Percentiles rank a stretch among this genome's conserved stretches.
phyloP scores from a whole-genome alignment of 192 early-diverging fungal genomes.

The Entomortierella chlamydospora region DNA sequence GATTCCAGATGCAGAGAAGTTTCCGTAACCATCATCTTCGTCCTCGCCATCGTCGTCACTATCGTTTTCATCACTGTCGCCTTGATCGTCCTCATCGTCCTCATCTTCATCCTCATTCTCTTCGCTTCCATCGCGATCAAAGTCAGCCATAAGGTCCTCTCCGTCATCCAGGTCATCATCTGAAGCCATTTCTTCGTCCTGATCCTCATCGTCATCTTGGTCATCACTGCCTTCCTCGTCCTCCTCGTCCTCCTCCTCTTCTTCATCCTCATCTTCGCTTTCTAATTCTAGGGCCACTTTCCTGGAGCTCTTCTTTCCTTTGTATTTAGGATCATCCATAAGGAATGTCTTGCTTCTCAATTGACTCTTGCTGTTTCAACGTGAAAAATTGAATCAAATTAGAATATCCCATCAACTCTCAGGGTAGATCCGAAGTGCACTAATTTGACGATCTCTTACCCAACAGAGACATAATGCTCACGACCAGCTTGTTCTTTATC shows the following conservation, averaged over 20 bases:
- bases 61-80: slow-evolving; percentile 47
- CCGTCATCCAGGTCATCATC: slow-evolving; percentile 56
- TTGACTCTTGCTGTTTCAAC: slow-evolving; percentile 64
- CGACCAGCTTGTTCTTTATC: slow-evolving; percentile 64
- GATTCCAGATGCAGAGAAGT: slow-evolving; percentile 23
- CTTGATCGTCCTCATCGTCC: slow-evolving; percentile 39
- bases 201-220: slow-evolving; percentile 62
- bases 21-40: slow-evolving; percentile 56
- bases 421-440: not conserved
- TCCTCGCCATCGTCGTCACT: slow-evolving; percentile 56
- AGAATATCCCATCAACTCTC: too few relatives aligned
- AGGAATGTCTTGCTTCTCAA: slow-evolving; percentile 68
- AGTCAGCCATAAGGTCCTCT: slow-evolving; percentile 61
- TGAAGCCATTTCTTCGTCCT: slow-evolving; percentile 31
- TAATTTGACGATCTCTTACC: slow-evolving; percentile 44
- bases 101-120: slow-evolving; percentile 46
- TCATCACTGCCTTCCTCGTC: slow-evolving; percentile 41
- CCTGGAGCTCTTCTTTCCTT: slow-evolving; percentile 73
- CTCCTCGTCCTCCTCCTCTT: slow-evolving; percentile 56
- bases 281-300: slow-evolving; percentile 68
- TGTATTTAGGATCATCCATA: slow-evolving; percentile 80
- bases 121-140: slow-evolving; percentile 45
- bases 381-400: not conserved
- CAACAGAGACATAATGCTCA: slow-evolving; percentile 77
- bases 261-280: slow-evolving; percentile 56